Base-by-base conservation (phyloP, 768 basidiomycete species). In the Rubroboletus pulcherrimus region DNA sequence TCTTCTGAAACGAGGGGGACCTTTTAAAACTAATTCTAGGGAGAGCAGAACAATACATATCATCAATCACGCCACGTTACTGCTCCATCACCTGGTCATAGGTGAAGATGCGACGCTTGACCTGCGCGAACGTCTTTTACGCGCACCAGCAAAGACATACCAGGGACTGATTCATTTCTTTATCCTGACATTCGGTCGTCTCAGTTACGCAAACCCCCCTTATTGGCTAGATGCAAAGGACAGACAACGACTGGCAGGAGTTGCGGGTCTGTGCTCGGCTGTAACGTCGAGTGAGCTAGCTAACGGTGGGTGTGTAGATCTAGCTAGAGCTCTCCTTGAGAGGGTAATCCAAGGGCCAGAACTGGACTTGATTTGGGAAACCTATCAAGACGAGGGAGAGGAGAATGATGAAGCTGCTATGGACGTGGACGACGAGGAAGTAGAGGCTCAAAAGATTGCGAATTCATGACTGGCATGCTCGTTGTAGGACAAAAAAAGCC, bases 321-420 rank as follows among this genome's bases (percentile, higher is more conserved):
- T 83, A 57, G 80, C 85, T 8, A 76, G 80, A 59, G 80, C 82
- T 21, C 75, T 89, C 19, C 68, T 89, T 47, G 86, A 87, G 52
- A 68, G 79, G 21, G 82, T 88, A n/a, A 80, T 88, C 29, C 84
- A 86, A 63, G 87, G 87, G 0, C 87, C 87, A 7, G 86, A 89
- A 61, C 73, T 77, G n/a, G 86, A 88, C 58, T 75, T 73, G 46
- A 77, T 86, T 24, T 88, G 83, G 81, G 77, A 75, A 53, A 81
- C 81, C 9, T 87, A 81, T 65, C 81, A 85, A 55, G 66, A 71
- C 17, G 77, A 80, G 12, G 66, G 66, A 42, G 77, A 80, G 19
- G 72, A 74, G 24, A 70, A 68, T 12, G 73, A 69, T 60, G 74
- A 74, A 8, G 34, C 43, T 17, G 61, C 43, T 29, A 74, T 73